A percentile compares a stretch with the other conserved stretches of the same genome.
Evolutionary conservation across 2,329 filamentous ascomycete species (phyloP).

Genomic region (Paracorniculantispora psalliotae): DNA sequence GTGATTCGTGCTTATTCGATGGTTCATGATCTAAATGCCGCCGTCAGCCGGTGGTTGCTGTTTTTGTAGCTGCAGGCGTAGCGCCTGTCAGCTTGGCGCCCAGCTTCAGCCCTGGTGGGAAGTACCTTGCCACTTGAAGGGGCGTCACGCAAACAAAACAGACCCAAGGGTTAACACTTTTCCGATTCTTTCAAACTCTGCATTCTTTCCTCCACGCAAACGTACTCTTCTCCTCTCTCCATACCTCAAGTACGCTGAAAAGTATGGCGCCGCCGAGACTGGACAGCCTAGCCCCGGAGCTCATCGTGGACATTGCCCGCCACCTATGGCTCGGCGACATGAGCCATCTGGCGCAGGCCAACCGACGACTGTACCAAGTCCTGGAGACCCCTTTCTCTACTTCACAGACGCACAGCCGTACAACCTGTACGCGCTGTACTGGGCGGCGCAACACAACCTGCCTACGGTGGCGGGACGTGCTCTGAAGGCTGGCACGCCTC

Average conservation of each 20-base stretch:
- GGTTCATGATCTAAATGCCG: neutral
- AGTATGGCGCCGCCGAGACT: neutral
- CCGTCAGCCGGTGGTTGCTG: neutral
- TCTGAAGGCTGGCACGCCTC: neutral
- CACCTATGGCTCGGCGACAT: constrained; percentile 10
- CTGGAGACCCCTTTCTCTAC: neutral
- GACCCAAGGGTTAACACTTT: neutral
- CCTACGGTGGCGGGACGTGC: neutral
- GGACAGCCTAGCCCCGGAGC: neutral
- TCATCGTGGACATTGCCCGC: neutral
- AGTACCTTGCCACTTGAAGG: neutral
- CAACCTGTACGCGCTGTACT: constrained; percentile 8
- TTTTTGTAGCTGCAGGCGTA: neutral
- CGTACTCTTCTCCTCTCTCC: too few species aligned
- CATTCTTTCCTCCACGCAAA: neutral
- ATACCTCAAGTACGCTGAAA: neutral
- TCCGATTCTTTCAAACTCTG: neutral
- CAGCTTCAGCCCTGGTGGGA: neutral
- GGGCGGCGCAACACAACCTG: constrained; percentile 1
- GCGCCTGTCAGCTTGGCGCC: neutral
- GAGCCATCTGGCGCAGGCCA: constrained; percentile 1
- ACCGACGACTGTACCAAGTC: neutral
- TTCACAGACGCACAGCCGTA: neutral
- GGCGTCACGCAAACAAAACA: too few species aligned
- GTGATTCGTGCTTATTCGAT: neutral